A percentile compares a stretch with the other conserved stretches of the same genome.
phyloP scores from a whole-genome alignment of 345 rosid species.

The Arabis alpina region DNA sequence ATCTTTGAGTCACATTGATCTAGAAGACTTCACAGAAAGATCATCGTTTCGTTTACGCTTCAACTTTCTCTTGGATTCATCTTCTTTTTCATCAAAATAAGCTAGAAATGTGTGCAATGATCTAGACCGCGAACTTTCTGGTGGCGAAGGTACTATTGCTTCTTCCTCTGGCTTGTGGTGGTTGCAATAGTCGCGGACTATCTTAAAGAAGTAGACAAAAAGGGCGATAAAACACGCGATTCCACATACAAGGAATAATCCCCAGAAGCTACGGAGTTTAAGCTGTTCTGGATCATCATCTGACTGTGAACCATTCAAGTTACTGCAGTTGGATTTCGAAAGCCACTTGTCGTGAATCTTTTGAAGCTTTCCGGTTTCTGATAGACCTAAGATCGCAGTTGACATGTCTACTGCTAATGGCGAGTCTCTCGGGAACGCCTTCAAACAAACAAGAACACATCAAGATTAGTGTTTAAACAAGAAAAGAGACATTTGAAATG shows the following conservation, averaged over 20 bases:
- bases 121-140: conserved; percentile 48
- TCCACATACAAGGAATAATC: conserved; percentile 78
- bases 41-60: conserved; percentile 68
- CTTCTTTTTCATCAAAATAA: conserved; percentile 67
- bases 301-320: conserved; percentile 35
- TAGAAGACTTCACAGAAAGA: conserved; percentile 32
- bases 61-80: conserved; percentile 45
- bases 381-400: conserved; percentile 75
- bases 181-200: conserved; percentile 55
- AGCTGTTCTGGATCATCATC: conserved; percentile 67
- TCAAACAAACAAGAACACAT: conserved; percentile 11
- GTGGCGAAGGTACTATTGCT: conserved; percentile 37
- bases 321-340: conserved; percentile 52
- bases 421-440: conserved; percentile 93
- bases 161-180: conserved; percentile 42
- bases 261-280: conserved; percentile 75
- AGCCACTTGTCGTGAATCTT: conserved; percentile 79
- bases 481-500: conserved; percentile 4
- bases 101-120: conserved; percentile 68
- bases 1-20: conserved; percentile 31
- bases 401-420: conserved; percentile 89
- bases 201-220: conserved; percentile 56
- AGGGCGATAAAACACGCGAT: conserved; percentile 65
- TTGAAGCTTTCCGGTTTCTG: conserved; percentile 85
- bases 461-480: conserved; percentile 14